Base-by-base conservation (phyloP, 2,329 filamentous ascomycete species). In the Diplodia scrobiculata region DNA sequence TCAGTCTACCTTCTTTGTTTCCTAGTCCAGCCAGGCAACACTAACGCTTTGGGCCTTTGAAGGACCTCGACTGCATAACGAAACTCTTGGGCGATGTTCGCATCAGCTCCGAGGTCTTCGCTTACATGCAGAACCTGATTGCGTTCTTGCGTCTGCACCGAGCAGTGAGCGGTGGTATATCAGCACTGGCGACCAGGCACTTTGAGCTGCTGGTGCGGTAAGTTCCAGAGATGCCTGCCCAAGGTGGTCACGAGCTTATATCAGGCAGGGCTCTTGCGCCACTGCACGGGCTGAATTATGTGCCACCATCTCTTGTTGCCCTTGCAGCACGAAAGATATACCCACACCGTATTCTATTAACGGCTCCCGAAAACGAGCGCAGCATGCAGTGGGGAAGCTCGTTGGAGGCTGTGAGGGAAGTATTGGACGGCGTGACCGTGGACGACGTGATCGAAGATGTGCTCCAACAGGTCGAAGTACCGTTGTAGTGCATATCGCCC, bases 301-400 rank as follows among this genome's bases (percentile, higher is more conserved):
- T 91, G 5, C 92, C 93, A 0, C 94, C 95, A 0, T 90, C 91
- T 0, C 84, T 98, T 29, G 89, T 97, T 21, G 87, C 84, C 7
- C 82, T 99, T 53, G 95, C 95, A 5, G 88, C 89, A 1, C 87
- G 87, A 68, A 98, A 98, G 79, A 85, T 96, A 27, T 99, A 96
- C 74, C 83, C 90, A 19, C 95, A 99, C 79, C 88, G 92, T 9
- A 87, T 99, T 36, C 78, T 85, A 14, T 84, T 97, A 65, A 86
- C 89, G 0, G 78, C 79, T 1, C 84, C 91, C 0, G 84, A 87
- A 68, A 86, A 87, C 66, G 95, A 98, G 79, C 84, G 92, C 55
- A 97, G 92, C 75, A 84, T 97, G 81, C 91, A 97, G 76, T 99
- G 96, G 87, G 95, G 95, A 0, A 97, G 94, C 76, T 87, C 90